Base-by-base conservation (phyloP, 2,329 filamentous ascomycete species). In the Ambrosiella beaveri region DNA sequence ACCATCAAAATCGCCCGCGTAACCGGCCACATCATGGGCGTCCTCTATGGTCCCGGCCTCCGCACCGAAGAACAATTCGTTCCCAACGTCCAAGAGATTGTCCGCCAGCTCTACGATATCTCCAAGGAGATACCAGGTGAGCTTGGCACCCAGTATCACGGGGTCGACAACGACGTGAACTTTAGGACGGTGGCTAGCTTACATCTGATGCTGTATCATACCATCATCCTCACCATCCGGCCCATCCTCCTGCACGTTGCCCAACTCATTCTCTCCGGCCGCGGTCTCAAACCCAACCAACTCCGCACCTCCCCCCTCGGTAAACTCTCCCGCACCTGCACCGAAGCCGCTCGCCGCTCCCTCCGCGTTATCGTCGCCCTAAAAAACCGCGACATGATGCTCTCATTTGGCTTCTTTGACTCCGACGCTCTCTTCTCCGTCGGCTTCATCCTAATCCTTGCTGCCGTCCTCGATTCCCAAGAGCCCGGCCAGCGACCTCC, bases 121-220 rank as follows among this genome's bases (percentile, higher is more conserved):
- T 62, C 62, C 3, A 63, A 63, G 40, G 62, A 62, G 50, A 63
- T 63, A 5, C 62, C 62, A 0, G 61, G 61, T 1, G 62, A 63
- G 13, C 41, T 59, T 61, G 64, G 57, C 59, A 62, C 44, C 61
- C 65, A 40, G 62, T 63, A 50, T 53, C 65, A 58, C 58, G 64
- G 8, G 58, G 59, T 58, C 3, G 60, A 13, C 3, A 55, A 57
- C 3, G 65, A 67, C n/a, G 64, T 67, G 4, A 66, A 64, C 12
- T 37, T 68, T 19, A 61, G 66, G 54, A 68, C 66, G 1, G 67
- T 66, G 15, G 66, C 66, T 11, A 67, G 66, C 1, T 50, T 68
- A 1, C 66, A 68, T 49, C 61, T 68, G 50, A 68, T 68, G 66
- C 61, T 68, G 5, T 68, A 67, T 44, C 66, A 68, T 61, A 67